phyloP scores from a whole-genome alignment of 2,329 filamentous ascomycete species.

The Fusarium beomiforme region DNA sequence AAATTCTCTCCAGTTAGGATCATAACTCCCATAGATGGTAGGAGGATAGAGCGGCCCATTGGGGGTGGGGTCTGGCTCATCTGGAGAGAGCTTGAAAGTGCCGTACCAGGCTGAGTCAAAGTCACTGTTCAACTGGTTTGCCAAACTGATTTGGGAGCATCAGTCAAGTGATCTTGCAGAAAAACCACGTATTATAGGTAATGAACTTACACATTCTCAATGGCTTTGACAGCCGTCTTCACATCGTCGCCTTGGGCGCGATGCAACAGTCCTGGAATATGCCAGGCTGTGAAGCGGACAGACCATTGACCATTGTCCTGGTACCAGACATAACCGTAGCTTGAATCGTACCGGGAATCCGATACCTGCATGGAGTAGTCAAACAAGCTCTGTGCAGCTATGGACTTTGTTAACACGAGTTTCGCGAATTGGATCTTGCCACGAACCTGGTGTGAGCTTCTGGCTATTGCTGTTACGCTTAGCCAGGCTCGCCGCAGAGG shows the following conservation, averaged over 20 bases:
- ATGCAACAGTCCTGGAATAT: conserved; percentile 49
- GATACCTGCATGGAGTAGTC: conserved; percentile 51
- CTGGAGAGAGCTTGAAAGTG: conserved; percentile 10
- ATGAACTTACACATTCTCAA: conserved; percentile 11
- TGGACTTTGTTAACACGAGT: neutral
- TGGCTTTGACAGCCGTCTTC: conserved; percentile 3
- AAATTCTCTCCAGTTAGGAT: conserved; percentile 17
- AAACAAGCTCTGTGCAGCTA: conserved; percentile 4
- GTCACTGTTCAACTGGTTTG: conserved; percentile 9
- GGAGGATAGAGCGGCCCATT: conserved; percentile 6
- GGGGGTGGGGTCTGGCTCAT: conserved; percentile 13
- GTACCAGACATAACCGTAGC: conserved; percentile 55
- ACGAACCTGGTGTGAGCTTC: conserved; percentile 6
- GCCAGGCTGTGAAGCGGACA: conserved; percentile 56
- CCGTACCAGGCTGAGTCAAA: conserved; percentile 15
- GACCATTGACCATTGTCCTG: conserved; percentile 55
- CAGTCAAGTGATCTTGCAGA: fast-evolving
- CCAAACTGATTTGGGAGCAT: neutral
- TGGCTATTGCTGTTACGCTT: conserved; percentile 1
- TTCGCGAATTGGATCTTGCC: fast-evolving
- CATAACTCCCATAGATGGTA: conserved; percentile 7
- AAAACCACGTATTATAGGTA: fast-evolving
- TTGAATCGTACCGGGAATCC: conserved; percentile 53
- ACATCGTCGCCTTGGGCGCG: neutral
- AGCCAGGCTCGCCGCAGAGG: conserved; percentile 1